phyloP scores from a whole-genome alignment of 1,139 yeast species.

The Sugiyamaella castrensis region DNA sequence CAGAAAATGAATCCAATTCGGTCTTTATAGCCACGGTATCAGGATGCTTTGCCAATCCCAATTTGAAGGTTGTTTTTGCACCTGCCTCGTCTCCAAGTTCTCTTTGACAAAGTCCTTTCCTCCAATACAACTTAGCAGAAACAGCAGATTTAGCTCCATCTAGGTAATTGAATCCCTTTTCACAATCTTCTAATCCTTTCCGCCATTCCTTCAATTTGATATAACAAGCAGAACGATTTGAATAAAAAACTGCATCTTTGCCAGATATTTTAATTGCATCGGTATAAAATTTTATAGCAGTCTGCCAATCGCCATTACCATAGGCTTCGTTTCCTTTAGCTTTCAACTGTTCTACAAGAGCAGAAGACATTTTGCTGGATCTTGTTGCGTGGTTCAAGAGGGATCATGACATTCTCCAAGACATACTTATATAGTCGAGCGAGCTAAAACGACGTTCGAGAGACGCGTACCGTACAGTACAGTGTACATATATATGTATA shows the following conservation, averaged over 20 bases:
- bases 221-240: slow-evolving; percentile 83
- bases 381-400: too few relatives aligned
- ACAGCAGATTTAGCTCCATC: slow-evolving; percentile 22
- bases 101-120: slow-evolving; percentile 52
- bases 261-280: slow-evolving; percentile 65
- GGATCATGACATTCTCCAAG: too few relatives aligned
- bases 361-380: too few relatives aligned
- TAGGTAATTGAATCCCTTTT: slow-evolving; percentile 45
- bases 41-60: slow-evolving; percentile 49
- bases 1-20: slow-evolving; percentile 15
- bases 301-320: too few relatives aligned
- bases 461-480: too few relatives aligned
- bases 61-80: slow-evolving; percentile 42
- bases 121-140: slow-evolving; percentile 50
- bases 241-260: slow-evolving; percentile 65
- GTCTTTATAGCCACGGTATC: slow-evolving; percentile 38
- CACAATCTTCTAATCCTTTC: slow-evolving; percentile 54
- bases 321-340: not conserved
- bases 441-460: too few relatives aligned
- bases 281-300: slow-evolving; percentile 54
- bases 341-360: not conserved
- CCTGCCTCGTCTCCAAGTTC: slow-evolving; percentile 37
- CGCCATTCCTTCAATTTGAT: slow-evolving; percentile 52
- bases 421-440: too few relatives aligned
- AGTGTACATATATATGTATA: too few relatives aligned